Percentiles rank a stretch among this genome's conserved stretches.
Conservation (phyloP, 805 yeast species). For the Zygoascus ofunaensis region DNA sequence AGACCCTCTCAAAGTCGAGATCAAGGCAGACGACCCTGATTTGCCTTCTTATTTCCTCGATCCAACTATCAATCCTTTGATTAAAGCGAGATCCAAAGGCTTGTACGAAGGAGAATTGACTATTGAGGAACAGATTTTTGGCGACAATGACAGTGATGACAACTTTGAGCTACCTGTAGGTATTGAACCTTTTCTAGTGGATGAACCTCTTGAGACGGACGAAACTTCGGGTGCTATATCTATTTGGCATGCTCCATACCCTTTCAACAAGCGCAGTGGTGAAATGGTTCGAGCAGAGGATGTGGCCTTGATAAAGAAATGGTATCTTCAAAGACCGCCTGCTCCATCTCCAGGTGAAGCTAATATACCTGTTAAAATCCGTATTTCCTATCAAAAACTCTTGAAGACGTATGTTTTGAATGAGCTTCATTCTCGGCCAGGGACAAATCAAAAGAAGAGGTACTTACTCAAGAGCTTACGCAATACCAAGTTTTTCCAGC, state of each 20-base stretch:
- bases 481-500: conserved; percentile 80
- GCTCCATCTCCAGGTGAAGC: conserved; percentile 17
- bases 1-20: conserved; percentile 47
- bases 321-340: conserved; percentile 67
- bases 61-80: conserved; percentile 48
- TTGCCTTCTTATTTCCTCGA: conserved; percentile 50
- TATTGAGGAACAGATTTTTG: conserved; percentile 16
- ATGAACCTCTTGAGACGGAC: conserved; percentile 37
- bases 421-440: conserved; percentile 46
- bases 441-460: conserved; percentile 41
- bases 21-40: conserved; percentile 41
- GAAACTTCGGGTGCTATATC: conserved; percentile 46
- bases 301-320: conserved; percentile 70
- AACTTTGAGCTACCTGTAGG: conserved; percentile 37
- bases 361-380: conserved; percentile 60
- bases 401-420: conserved; percentile 66
- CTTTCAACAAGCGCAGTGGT: conserved; percentile 72
- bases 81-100: conserved; percentile 15
- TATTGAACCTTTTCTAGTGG: conserved; percentile 30
- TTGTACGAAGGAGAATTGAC: conserved; percentile 10
- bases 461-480: conserved; percentile 57
- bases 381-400: conserved; percentile 84
- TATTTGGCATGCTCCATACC: conserved; percentile 75
- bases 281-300: conserved; percentile 76
- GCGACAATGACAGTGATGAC: conserved; percentile 31